Conservation (phyloP, 148 eudicot genomes). For the Rhododendron molle region DNA sequence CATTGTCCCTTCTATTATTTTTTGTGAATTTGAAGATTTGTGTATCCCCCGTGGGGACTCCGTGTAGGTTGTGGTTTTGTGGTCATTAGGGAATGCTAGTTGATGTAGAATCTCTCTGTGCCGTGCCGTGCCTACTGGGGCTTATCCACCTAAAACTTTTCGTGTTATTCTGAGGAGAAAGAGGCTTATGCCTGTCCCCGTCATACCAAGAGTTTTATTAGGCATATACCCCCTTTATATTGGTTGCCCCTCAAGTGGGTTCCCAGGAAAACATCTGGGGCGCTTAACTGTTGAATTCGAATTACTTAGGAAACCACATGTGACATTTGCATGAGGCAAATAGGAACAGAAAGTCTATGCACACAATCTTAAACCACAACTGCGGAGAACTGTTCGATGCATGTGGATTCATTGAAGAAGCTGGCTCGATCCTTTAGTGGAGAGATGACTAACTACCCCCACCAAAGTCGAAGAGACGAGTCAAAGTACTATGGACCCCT, state of each 20-base stretch:
- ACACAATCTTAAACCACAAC: not conserved
- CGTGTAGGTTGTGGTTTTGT: not conserved
- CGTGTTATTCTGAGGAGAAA: not conserved
- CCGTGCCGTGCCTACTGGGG: not conserved
- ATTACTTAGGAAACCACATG: not conserved
- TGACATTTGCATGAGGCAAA: not conserved
- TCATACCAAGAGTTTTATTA: not conserved
- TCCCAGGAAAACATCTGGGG: not conserved
- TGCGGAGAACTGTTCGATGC: not conserved
- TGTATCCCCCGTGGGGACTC: not conserved
- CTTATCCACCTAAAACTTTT: not conserved
- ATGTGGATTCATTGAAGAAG: not conserved
- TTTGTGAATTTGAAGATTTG: not conserved
- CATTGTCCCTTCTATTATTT: not conserved
- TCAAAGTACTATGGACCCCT: not conserved
- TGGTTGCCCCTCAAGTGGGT: not conserved
- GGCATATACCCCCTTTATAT: not conserved
- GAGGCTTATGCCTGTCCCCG: not conserved
- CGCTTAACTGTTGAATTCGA: not conserved
- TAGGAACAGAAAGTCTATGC: not conserved
- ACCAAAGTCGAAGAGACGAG: not conserved
- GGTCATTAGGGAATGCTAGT: not conserved
- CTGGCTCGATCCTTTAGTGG: not conserved
- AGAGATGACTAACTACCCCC: not conserved
- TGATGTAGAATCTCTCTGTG: not conserved